Base-by-base conservation (phyloP, 2,329 filamentous ascomycete genomes). In the Escovopsis sp. region DNA sequence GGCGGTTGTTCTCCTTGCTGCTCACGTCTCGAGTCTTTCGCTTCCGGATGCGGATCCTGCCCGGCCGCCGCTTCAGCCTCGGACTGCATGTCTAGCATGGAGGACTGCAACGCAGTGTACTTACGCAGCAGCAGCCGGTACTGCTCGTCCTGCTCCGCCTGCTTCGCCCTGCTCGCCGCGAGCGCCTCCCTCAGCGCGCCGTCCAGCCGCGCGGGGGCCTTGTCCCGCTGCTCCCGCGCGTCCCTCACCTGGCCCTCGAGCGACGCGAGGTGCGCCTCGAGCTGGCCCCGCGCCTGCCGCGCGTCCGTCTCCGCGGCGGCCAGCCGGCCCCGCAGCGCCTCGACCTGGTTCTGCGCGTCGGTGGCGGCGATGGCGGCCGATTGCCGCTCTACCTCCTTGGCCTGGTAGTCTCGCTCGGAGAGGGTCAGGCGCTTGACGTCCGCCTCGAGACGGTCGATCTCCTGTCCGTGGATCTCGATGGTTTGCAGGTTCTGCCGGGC, bases 401-500 rank as follows among this genome's bases (percentile, higher is more conserved):
- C 70, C 47, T 84, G 76, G 36, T 71, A 70, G 32, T 75, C 69
- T 3, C 72, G 66, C 41, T 82, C 65, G 15, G 69, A 66, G 13
- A 66, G 63, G n/a, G 71, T 69, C 19, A 83, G 59, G 19, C 70
- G 65, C 16, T 67, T 61, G 2, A 80, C 66, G 43, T 81, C 70
- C 1, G 58, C 58, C 38, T 68, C 68, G 13, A 84, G 58, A 25
- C 63, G 60, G 39, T 74, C 68, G 32, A 80, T 57, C 45, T 82
- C 74, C 33, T 68, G 65, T 3, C 71, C 60, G 35, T 72, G 70
- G 13, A 70, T 65, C 47, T 80, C 70, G 25, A 77, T 65, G 10
- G 72, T 68, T 45, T 76, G 68, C 44, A 78, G 61, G 37, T 73
- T 70, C 47, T 84, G 77, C 40, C 72, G 66, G 38, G 70, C 66